A percentile compares a stretch with the other conserved stretches of the same genome.
Conservation (phyloP, 768 basidiomycete genomes). For the Mrakia blollopis region DNA sequence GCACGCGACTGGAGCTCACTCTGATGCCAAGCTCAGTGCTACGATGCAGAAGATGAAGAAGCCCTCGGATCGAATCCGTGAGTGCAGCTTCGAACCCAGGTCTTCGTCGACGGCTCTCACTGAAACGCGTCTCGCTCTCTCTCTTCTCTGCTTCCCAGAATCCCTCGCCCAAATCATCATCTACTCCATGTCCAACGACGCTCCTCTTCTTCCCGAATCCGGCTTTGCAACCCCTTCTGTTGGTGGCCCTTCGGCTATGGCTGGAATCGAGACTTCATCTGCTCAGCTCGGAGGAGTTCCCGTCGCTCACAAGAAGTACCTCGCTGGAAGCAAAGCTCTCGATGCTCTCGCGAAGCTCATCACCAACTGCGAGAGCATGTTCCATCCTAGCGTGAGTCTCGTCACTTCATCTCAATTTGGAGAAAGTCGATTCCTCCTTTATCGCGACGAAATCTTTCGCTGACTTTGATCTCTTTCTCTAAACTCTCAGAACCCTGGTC, state of each 20-base stretch:
- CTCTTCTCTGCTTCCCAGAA: conserved; percentile 47
- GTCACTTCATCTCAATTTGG: conserved; percentile 34
- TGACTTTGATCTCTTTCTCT: not conserved
- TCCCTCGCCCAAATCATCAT: conserved; percentile 80
- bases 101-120: not conserved
- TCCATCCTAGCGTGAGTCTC: conserved; percentile 57
- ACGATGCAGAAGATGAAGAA: conserved; percentile 59
- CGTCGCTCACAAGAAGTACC: conserved; percentile 51
- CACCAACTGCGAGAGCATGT: conserved; percentile 82
- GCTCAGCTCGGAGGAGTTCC: conserved; percentile 11
- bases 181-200: conserved; percentile 82
- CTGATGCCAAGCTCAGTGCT: conserved; percentile 49
- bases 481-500: conserved; percentile 10
- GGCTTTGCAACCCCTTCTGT: conserved; percentile 60
- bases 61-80: conserved; percentile 57
- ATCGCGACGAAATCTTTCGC: too few relatives aligned
- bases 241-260: conserved; percentile 43
- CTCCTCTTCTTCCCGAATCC: conserved; percentile 52
- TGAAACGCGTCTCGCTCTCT: not conserved
- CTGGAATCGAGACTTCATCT: not conserved
- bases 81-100: conserved; percentile 38
- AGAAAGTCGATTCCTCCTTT: too few relatives aligned
- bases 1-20: conserved; percentile 26
- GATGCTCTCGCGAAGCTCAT: conserved; percentile 80
- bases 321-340: conserved; percentile 78